phyloP scores from a whole-genome alignment of 164 flowering plant species.

The Berberis thunbergii region DNA sequence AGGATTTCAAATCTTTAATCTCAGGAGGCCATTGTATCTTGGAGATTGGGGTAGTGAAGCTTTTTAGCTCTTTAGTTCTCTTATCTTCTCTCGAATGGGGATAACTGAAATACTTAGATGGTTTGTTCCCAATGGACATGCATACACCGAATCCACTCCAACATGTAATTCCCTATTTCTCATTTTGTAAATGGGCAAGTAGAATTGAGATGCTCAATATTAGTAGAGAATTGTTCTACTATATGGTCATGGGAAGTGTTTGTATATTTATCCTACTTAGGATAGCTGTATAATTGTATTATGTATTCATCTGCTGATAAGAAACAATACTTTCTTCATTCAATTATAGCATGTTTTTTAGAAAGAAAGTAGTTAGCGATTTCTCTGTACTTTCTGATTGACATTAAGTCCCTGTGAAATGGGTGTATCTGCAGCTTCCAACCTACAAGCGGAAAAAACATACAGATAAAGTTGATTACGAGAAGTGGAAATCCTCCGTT shows the following conservation, averaged over 20 bases:
- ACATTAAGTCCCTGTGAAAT: neutral
- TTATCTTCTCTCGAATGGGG: no score
- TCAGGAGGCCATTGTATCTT: no score
- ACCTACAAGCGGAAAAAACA: constrained; percentile 56
- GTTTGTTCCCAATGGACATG: no score
- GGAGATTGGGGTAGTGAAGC: no score
- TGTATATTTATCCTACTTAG: neutral
- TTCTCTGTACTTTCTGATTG: neutral
- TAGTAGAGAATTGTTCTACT: neutral
- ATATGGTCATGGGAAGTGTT: neutral
- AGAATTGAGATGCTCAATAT: no score
- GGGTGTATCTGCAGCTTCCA: constrained; percentile 43
- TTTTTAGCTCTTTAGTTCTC: no score
- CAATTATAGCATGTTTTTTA: neutral
- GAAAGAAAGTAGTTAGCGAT: no score
- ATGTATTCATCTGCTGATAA: neutral
- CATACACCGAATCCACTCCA: no score
- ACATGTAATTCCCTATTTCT: no score
- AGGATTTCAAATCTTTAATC: no score
- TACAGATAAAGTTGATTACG: constrained; percentile 44
- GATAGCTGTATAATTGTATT: neutral
- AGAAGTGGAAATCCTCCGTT: constrained; percentile 79
- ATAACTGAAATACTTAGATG: no score
- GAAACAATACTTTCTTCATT: neutral
- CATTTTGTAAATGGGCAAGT: no score